phyloP scores from a whole-genome alignment of 768 basidiomycete genomes.

The Gymnopilus junonius region DNA sequence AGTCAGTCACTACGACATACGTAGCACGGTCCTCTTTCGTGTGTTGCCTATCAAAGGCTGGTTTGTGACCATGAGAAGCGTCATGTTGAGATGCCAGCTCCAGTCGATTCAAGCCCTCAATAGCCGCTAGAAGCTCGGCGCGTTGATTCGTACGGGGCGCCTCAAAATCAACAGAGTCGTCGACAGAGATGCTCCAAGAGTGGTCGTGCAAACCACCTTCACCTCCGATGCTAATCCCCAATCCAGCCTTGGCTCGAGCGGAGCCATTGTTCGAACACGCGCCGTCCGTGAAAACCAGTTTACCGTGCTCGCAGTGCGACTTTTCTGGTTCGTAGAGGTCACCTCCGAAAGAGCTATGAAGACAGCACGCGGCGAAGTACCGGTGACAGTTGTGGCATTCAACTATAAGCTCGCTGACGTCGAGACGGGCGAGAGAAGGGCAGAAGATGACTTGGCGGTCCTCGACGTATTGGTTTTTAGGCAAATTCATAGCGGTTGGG shows the following conservation, averaged over 20 bases:
- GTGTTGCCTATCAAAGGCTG: background rate
- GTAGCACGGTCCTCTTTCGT: constrained; percentile 6
- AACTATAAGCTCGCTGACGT: too few relatives aligned
- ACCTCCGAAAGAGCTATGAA: background rate
- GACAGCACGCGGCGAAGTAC: background rate
- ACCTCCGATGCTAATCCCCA: constrained; percentile 35
- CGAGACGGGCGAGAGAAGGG: too few relatives aligned
- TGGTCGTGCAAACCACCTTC: background rate
- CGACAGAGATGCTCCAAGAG: background rate
- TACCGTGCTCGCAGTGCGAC: background rate
- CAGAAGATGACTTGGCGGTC: too few relatives aligned
- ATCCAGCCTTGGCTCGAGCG: constrained; percentile 28
- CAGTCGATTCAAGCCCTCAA: background rate
- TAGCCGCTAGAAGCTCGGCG: constrained; percentile 19
- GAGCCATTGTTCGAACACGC: constrained; percentile 34
- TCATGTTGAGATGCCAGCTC: background rate
- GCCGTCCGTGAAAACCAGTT: constrained; percentile 40
- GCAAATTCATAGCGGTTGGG: too few relatives aligned
- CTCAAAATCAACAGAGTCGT: constrained; percentile 4
- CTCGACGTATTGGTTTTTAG: too few relatives aligned
- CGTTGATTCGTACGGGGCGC: constrained; percentile 23
- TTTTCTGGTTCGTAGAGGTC: background rate
- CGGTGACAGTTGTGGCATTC: background rate
- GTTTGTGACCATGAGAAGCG: too few relatives aligned
- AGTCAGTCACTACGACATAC: constrained; percentile 8